phyloP scores from a whole-genome alignment of 2,329 filamentous ascomycete genomes.

The Beauveria scarabaeidicola region DNA sequence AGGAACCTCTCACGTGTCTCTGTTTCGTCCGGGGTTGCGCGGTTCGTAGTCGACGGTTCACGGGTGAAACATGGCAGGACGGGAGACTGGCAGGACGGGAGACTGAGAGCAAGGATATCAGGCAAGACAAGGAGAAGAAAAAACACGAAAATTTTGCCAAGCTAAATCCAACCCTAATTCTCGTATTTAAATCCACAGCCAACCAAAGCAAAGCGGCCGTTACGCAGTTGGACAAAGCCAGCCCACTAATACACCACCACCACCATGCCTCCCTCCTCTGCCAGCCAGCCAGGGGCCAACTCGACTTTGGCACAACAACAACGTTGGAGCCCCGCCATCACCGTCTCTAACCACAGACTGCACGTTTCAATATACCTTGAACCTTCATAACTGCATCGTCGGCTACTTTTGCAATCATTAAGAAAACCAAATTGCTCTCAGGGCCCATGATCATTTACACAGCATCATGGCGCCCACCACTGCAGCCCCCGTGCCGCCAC shows the following conservation, averaged over 20 bases:
- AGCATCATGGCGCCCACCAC: conserved; percentile 19
- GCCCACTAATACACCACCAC: conserved; percentile 6
- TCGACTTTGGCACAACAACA: conserved; percentile 11
- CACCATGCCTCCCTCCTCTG: background rate
- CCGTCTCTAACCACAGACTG: background rate
- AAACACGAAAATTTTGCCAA: background rate
- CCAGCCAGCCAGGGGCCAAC: background rate
- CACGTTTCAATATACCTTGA: background rate
- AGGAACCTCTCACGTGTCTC: background rate
- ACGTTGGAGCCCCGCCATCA: conserved; percentile 3
- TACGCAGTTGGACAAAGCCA: background rate
- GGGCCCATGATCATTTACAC: conserved; percentile 4
- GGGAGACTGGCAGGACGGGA: background rate
- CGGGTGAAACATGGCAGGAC: background rate
- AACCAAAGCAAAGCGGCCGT: background rate
- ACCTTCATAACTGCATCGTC: background rate
- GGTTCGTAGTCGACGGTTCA: background rate
- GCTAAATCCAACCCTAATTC: background rate
- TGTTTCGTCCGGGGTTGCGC: background rate
- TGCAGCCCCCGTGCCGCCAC: conserved; percentile 21
- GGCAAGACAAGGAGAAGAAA: background rate
- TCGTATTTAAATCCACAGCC: background rate
- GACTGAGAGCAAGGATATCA: background rate
- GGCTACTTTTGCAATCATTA: background rate
- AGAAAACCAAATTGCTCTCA: background rate